Evolutionary conservation across 345 rosid genomes (phyloP).

Genomic region (Eutrema japonicum): DNA sequence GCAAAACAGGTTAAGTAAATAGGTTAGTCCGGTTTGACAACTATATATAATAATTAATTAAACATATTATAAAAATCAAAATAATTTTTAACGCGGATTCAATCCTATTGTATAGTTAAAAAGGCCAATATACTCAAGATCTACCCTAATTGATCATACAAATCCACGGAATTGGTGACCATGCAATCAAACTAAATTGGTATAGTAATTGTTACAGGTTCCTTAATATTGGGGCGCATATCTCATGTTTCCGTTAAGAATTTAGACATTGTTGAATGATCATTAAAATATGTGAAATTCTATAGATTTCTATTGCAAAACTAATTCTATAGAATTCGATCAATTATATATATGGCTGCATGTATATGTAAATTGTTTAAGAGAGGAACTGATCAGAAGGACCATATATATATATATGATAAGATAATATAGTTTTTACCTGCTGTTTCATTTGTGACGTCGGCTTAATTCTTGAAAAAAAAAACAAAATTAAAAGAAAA

Average conservation of each 20-base stretch:
- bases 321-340: too few relatives aligned
- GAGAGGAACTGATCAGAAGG: not conserved
- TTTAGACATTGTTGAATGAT: not conserved
- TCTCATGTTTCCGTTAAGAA: not conserved
- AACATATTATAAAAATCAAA: too few relatives aligned
- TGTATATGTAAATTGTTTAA: not conserved
- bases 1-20: too few relatives aligned
- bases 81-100: too few relatives aligned
- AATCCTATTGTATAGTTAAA: not conserved
- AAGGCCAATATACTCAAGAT: not conserved
- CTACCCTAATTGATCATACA: not conserved
- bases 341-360: too few relatives aligned
- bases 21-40: too few relatives aligned
- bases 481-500: conserved; percentile 20
- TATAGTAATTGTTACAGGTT: not conserved
- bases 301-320: too few relatives aligned
- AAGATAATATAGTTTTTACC: conserved; percentile 22
- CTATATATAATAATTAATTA: too few relatives aligned
- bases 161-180: not conserved
- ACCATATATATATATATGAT: conserved; percentile 17
- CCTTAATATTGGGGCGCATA: not conserved
- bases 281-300: not conserved
- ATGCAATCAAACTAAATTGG: not conserved
- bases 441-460: not conserved
- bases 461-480: not conserved